phyloP scores from a whole-genome alignment of 257 asterid species.

The Buddleja alternifolia region DNA sequence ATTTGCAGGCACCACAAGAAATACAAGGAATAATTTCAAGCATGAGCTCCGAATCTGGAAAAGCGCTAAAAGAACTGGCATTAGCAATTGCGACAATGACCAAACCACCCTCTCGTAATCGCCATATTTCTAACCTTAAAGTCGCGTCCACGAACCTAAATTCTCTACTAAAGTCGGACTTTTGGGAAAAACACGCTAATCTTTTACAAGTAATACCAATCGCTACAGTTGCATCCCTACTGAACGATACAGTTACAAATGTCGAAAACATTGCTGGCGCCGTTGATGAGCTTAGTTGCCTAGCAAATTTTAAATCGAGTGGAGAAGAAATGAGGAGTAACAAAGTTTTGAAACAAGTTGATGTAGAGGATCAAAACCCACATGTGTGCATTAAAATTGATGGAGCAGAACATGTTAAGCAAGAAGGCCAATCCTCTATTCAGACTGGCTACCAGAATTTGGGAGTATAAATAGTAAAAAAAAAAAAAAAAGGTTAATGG shows the following conservation, averaged over 20 bases:
- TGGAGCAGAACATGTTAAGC: conserved; percentile 23
- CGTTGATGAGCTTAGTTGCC: conserved; percentile 59
- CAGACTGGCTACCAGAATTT: conserved; percentile 6
- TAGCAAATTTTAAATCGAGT: conserved; percentile 50
- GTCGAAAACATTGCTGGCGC: conserved; percentile 57
- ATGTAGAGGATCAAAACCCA: conserved; percentile 2
- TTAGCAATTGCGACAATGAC: conserved; percentile 53
- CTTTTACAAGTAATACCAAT: conserved; percentile 48
- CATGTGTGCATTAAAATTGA: conserved; percentile 32
- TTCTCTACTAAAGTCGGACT: conserved; percentile 49
- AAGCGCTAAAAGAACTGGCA: conserved; percentile 63
- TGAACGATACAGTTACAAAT: conserved; percentile 46
- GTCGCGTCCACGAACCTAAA: conserved; percentile 46
- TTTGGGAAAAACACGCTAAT: conserved; percentile 37
- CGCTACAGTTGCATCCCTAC: conserved; percentile 61
- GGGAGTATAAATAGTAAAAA: neutral
- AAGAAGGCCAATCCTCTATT: conserved; percentile 23
- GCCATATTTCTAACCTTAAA: conserved; percentile 45
- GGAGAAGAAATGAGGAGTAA: conserved; percentile 11
- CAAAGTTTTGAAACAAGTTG: neutral
- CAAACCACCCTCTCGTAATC: conserved; percentile 37
- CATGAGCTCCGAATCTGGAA: conserved; percentile 67
- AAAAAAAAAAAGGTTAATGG: too few relatives aligned
- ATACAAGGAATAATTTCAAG: conserved; percentile 36
- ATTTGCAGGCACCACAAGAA: conserved; percentile 53